Evolutionary conservation across 148 eudicot species (phyloP).

Genomic region (Heliosperma pusillum): DNA sequence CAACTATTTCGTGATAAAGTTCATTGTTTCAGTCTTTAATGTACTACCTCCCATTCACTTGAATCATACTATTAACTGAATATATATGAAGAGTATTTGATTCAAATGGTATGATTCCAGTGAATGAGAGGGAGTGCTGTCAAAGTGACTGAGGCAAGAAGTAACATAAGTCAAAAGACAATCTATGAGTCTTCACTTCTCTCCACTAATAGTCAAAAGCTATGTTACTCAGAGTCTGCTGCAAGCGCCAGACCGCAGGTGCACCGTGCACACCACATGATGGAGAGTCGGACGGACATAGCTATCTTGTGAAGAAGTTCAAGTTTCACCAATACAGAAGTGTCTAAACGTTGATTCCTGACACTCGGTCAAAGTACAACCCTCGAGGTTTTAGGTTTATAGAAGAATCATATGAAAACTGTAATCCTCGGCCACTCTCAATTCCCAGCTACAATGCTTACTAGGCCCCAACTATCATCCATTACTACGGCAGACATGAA

Average conservation of each 20-base stretch:
- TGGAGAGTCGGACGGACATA: neutral
- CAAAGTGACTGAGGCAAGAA: neutral
- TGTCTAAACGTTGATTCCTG: neutral
- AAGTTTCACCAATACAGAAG: neutral
- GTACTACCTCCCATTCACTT: no score
- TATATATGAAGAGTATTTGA: no score
- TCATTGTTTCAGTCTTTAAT: neutral
- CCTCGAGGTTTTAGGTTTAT: neutral
- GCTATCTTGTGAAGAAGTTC: neutral
- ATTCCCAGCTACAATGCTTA: neutral
- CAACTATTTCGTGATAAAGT: neutral
- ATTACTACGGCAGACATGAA: slow-evolving; percentile 12
- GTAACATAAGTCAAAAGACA: neutral
- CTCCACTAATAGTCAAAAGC: neutral
- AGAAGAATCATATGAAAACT: neutral
- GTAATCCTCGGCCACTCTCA: neutral
- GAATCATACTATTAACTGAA: no score
- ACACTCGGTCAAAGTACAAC: neutral
- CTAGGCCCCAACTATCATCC: neutral
- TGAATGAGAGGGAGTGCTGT: no score
- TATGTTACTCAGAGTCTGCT: neutral
- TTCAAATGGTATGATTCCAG: no score
- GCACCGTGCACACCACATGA: neutral
- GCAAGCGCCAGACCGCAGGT: neutral
- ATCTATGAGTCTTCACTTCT: neutral